Conservation (phyloP, 176 grass and related monocot genomes). For the Oryza rufipogon region DNA sequence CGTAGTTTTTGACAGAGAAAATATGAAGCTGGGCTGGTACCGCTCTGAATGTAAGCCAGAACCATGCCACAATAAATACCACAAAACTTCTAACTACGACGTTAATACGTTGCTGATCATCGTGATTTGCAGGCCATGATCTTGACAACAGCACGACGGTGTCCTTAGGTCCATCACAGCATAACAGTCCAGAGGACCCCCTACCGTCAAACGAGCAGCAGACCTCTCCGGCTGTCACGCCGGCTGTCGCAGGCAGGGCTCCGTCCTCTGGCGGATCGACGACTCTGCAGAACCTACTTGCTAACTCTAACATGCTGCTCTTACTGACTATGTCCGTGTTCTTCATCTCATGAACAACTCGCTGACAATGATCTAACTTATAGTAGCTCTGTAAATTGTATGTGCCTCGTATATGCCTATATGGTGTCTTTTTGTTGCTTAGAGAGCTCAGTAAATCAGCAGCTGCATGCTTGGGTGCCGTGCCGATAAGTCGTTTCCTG, state of each 20-base stretch:
- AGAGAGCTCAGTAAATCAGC: conserved; percentile 12
- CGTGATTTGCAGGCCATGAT: conserved; percentile 58
- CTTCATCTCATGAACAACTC: conserved; percentile 59
- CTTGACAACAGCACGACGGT: conserved; percentile 75
- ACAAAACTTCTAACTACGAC: neutral
- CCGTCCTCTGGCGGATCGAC: conserved; percentile 41
- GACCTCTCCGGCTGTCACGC: conserved; percentile 65
- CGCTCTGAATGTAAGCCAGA: conserved; percentile 77
- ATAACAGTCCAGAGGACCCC: conserved; percentile 67
- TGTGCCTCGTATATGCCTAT: conserved; percentile 46
- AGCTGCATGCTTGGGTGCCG: neutral
- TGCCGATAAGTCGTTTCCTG: neutral
- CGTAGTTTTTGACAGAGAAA: conserved; percentile 85
- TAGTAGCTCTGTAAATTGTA: conserved; percentile 93
- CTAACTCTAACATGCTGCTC: conserved; percentile 45
- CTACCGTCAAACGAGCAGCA: conserved; percentile 90
- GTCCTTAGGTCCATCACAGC: conserved; percentile 63
- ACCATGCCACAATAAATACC: neutral
- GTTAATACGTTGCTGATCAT: neutral
- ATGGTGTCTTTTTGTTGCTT: conserved; percentile 39
- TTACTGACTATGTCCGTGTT: conserved; percentile 66
- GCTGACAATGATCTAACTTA: conserved; percentile 35
- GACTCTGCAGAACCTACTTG: conserved; percentile 20
- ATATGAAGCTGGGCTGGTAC: conserved; percentile 83
- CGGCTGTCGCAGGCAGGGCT: conserved; percentile 61